Conservation (phyloP, 1,139 yeast species). For the Ashbya aceris region DNA sequence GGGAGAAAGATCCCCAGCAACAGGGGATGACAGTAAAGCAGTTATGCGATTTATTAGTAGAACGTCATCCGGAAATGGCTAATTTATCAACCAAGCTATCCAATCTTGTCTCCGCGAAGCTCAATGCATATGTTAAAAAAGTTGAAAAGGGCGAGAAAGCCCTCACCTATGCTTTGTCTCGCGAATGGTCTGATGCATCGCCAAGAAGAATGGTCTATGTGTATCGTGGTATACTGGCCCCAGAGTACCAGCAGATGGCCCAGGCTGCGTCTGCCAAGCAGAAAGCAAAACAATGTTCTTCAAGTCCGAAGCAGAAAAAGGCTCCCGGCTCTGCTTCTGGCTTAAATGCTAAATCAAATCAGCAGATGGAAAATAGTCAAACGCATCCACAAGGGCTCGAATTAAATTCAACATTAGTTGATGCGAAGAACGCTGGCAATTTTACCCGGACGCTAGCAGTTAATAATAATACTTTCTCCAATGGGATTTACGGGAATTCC, state of each 20-base stretch:
- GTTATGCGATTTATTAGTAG: conserved; percentile 63
- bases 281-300: conserved; percentile 15
- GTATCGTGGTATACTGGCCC: conserved; percentile 64
- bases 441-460: conserved; percentile 6
- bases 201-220: conserved; percentile 85
- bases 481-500: conserved; percentile 12
- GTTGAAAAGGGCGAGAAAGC: conserved; percentile 71
- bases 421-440: conserved; percentile 4
- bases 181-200: conserved; percentile 85
- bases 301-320: conserved; percentile 7
- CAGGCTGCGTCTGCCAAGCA: conserved; percentile 39
- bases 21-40: conserved; percentile 81
- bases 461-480: conserved; percentile 6
- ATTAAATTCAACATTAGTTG: conserved; percentile 6
- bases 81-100: conserved; percentile 72
- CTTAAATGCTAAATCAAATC: conserved; percentile 2
- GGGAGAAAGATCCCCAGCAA: conserved; percentile 56
- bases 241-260: conserved; percentile 63
- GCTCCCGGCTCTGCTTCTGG: conserved; percentile 4
- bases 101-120: conserved; percentile 68
- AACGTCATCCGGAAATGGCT: conserved; percentile 74
- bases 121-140: conserved; percentile 75
- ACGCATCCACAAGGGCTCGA: not conserved
- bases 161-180: conserved; percentile 60
- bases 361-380: not conserved